These are phyloP conservation scores for Penicillium janthinellum DNA, from an alignment of 2,329 filamentous ascomycete species.

Conservation along the genomic window DNA sequence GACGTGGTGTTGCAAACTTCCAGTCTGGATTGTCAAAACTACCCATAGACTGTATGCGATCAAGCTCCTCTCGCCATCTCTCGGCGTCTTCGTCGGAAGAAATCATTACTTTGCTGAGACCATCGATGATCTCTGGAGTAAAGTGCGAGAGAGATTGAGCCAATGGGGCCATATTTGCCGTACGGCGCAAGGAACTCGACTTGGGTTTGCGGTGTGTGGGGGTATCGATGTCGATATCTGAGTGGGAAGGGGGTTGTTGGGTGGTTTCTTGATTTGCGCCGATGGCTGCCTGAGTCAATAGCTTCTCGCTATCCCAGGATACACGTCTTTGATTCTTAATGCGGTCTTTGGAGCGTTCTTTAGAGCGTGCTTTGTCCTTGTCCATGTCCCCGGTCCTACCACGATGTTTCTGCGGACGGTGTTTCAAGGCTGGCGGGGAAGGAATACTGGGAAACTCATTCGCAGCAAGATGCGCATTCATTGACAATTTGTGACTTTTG, in stretches of 20 bases:
- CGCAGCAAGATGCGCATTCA: slow-evolving; percentile 32
- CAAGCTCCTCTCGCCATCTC: slow-evolving; percentile 42
- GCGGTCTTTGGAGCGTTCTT: slow-evolving; percentile 20
- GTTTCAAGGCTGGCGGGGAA: slow-evolving; percentile 44
- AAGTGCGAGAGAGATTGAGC: slow-evolving; percentile 41
- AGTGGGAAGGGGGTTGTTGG: slow-evolving; percentile 9
- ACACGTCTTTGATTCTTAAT: slow-evolving; percentile 37
- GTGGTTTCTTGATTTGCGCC: slow-evolving; percentile 15
- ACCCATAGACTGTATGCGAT: slow-evolving; percentile 39
- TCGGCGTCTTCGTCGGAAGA: slow-evolving; percentile 40
- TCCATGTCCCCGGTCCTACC: slow-evolving; percentile 32
- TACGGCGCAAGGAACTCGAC: slow-evolving; percentile 11
- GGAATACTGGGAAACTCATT: slow-evolving; percentile 34
- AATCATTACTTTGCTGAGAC: slow-evolving; percentile 39
- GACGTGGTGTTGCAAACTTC: slow-evolving; percentile 40
- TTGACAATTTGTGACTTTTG: slow-evolving; percentile 35
- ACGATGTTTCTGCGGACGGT: slow-evolving; percentile 44
- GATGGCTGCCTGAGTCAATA: slow-evolving; percentile 32
- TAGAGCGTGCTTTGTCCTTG: not conserved
- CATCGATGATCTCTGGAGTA: slow-evolving; percentile 41
- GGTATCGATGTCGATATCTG: slow-evolving; percentile 20
- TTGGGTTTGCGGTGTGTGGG: slow-evolving; percentile 25
- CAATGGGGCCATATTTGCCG: slow-evolving; percentile 16
- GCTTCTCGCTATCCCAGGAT: slow-evolving; percentile 43
- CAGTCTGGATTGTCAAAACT: slow-evolving; percentile 42